Conservation (phyloP, 2,329 filamentous ascomycete genomes). For the Stagonosporopsis chrysanthemi region DNA sequence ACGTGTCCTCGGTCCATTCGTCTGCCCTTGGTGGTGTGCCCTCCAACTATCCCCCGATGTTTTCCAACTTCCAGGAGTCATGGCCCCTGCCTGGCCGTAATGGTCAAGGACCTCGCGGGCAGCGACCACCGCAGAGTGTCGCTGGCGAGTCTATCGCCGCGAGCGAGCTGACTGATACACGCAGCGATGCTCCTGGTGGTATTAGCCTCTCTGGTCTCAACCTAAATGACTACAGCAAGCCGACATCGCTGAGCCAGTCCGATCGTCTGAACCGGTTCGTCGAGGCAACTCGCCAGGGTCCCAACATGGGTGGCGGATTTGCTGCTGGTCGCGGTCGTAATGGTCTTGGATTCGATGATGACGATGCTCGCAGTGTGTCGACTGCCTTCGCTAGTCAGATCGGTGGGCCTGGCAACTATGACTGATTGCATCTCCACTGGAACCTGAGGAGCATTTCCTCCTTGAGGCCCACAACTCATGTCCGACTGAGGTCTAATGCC, state of each 20-base stretch:
- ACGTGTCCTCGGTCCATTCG: slow-evolving; percentile 94
- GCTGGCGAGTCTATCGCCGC: slow-evolving; percentile 92
- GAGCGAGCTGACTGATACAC: slow-evolving; percentile 87
- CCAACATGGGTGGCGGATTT: slow-evolving; percentile 48
- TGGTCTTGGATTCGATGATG: slow-evolving; percentile 69
- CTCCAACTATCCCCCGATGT: slow-evolving; percentile 91
- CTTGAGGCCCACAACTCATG: slow-evolving; percentile 6
- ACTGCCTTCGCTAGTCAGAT: slow-evolving; percentile 97
- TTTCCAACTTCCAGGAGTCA: slow-evolving; percentile 87
- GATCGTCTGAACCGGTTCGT: slow-evolving; percentile 95
- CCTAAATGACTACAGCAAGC: slow-evolving; percentile 73
- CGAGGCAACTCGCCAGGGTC: slow-evolving; percentile 77
- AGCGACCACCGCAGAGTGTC: slow-evolving; percentile 74
- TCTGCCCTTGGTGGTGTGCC: slow-evolving; percentile 86
- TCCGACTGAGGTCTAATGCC: slow-evolving; percentile 1
- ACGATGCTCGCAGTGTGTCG: slow-evolving; percentile 94
- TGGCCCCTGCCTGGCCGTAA: slow-evolving; percentile 87
- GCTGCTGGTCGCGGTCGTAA: slow-evolving; percentile 53
- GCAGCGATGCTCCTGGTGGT: slow-evolving; percentile 79
- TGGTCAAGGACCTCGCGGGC: slow-evolving; percentile 68
- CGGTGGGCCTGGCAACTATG: slow-evolving; percentile 69
- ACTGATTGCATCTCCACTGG: slow-evolving; percentile 54
- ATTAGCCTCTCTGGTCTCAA: slow-evolving; percentile 87
- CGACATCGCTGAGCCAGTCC: slow-evolving; percentile 78
- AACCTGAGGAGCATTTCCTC: slow-evolving; percentile 13